Conservation (phyloP, 2,329 filamentous ascomycete species). For the Colletotrichum australisinense region DNA sequence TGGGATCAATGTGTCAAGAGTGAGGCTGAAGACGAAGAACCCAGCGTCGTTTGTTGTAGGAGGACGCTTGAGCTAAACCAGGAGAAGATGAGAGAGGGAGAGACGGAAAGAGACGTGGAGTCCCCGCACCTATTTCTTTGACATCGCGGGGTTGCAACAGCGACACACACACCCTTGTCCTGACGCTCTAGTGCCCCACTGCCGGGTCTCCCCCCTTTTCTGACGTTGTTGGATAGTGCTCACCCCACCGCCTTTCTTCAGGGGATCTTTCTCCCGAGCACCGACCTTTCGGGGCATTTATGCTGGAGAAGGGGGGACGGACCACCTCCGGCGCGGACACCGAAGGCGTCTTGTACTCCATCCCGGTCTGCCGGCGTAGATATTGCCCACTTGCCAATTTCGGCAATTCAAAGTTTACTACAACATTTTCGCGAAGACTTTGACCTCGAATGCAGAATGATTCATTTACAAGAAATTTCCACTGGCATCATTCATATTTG, state of each 20-base stretch:
- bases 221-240: constrained; percentile 8
- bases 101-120: constrained; percentile 11
- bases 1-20: neutral
- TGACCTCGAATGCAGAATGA: no score
- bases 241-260: constrained; percentile 19
- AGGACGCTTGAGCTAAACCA: constrained; percentile 4
- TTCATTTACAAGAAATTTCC: no score
- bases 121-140: constrained; percentile 27
- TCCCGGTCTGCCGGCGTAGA: neutral
- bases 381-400: neutral
- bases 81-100: neutral
- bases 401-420: neutral
- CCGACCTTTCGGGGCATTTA: neutral
- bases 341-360: neutral
- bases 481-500: no score
- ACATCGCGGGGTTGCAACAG: constrained; percentile 28
- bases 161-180: constrained; percentile 7
- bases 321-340: neutral
- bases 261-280: constrained; percentile 31
- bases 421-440: no score
- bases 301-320: neutral
- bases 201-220: neutral
- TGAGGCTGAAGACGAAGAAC: neutral
- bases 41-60: neutral
- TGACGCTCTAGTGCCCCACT: constrained; percentile 6